phyloP scores from a whole-genome alignment of 352 stramenopile genomes.

The Pythium insidiosum region DNA sequence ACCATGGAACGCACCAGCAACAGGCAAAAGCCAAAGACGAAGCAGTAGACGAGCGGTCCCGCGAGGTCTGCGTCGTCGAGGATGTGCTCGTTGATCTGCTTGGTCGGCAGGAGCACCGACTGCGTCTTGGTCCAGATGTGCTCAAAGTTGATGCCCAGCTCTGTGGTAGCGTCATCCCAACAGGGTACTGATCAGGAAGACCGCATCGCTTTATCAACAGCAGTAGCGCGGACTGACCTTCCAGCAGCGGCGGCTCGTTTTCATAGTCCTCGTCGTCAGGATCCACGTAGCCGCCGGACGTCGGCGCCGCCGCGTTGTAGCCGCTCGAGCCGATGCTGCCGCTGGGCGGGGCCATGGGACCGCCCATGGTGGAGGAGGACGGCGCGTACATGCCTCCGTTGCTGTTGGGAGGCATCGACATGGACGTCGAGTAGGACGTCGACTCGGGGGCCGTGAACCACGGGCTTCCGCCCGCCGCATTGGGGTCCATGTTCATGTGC shows the following conservation, averaged over 20 bases:
- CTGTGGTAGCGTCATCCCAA: constrained; percentile 17
- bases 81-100: constrained; percentile 85
- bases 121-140: constrained; percentile 97
- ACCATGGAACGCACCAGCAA: constrained; percentile 58
- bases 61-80: constrained; percentile 91
- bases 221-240: constrained; percentile 38
- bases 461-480: constrained; percentile 44
- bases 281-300: constrained; percentile 6
- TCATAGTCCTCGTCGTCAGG: constrained; percentile 86
- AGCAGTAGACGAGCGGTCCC: constrained; percentile 92
- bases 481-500: constrained; percentile 79
- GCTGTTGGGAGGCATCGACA: constrained; percentile 20
- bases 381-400: constrained; percentile 14
- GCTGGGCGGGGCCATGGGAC: neutral
- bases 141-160: constrained; percentile 96
- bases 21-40: constrained; percentile 93
- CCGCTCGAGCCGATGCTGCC: constrained; percentile 9
- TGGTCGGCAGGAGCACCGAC: constrained; percentile 91
- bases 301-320: constrained; percentile 1
- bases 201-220: neutral
- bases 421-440: constrained; percentile 36
- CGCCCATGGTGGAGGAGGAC: constrained; percentile 12
- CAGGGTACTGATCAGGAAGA: neutral
- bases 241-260: constrained; percentile 95
- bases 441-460: constrained; percentile 55